Base-by-base conservation (phyloP, 192 early-diverging fungal species). In the Mortierella antarctica region DNA sequence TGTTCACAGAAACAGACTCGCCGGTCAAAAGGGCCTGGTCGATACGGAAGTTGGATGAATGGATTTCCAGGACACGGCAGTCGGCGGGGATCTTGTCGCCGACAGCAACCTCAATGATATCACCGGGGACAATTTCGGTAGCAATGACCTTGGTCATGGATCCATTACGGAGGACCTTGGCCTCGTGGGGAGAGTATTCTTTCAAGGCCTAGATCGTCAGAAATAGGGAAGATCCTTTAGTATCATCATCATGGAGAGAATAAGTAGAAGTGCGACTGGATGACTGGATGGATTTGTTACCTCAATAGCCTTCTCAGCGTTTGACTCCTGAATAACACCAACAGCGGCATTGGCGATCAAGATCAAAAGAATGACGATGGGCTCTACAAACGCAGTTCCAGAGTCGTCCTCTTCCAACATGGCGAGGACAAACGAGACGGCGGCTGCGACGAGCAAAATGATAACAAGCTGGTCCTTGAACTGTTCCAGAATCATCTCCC, bases 391-490 rank as follows among this genome's bases (percentile, higher is more conserved):
- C 11, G 97, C 97, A 5, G 98, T 95, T 48, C 92, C 87, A 60
- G 73, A 74, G 57, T 90, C 61, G 46, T 88, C 85, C 55, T 94
- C 90, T 70, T 99, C 98, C 44, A 99, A 85, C 14, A 93, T 85
- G 41, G 98, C 98, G 17, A 99, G 89, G 40, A 94, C 92, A 73
- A 99, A 95, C 44, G 97, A 99, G 20, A 99, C 86, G 14, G 85
- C 89, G 47, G 98, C 98, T 20, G 98, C 96, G 62, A 83, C 86
- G 4, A 99, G 87, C 42, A 99, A 88, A 65, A 99, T 99, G 47
- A 99, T 86, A 31, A 99, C 98, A 47, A 99, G 91, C 83, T 99
- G 97, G 88, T 99, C 98, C 85, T 98, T 88, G 85, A 99, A 99
- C 86, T 99, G 98, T 83, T 96, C 97, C 57, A 96, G 74, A 61